Evolutionary conservation across 2,329 filamentous ascomycete genomes (phyloP).

Genomic region (Trichoderma breve): DNA sequence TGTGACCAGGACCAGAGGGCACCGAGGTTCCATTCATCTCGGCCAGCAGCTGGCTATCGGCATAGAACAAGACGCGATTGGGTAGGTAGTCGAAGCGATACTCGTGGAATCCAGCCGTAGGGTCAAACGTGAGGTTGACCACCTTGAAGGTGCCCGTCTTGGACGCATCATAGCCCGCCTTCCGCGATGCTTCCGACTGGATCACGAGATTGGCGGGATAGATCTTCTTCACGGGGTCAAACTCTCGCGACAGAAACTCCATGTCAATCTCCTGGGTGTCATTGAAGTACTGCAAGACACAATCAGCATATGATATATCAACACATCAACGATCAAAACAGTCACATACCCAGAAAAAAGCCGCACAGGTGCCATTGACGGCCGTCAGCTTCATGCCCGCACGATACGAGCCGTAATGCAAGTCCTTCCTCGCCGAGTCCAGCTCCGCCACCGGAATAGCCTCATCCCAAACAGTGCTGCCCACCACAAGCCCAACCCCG

Average conservation of each 20-base stretch:
- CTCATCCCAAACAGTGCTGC: conserved; percentile 43
- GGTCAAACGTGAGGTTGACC: conserved; percentile 63
- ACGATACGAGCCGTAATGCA: conserved; percentile 69
- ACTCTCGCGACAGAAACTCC: conserved; percentile 71
- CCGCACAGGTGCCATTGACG: conserved; percentile 66
- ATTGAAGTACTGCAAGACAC: conserved; percentile 63
- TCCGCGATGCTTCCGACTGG: conserved; percentile 60
- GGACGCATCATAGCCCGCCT: conserved; percentile 61
- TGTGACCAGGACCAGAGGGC: conserved; percentile 60
- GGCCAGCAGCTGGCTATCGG: conserved; percentile 58
- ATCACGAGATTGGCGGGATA: conserved; percentile 72
- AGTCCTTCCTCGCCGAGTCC: conserved; percentile 57
- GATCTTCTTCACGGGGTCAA: conserved; percentile 47
- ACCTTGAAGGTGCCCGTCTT: conserved; percentile 57
- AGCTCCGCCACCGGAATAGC: conserved; percentile 64
- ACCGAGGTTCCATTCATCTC: conserved; percentile 56
- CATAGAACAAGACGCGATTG: conserved; percentile 64
- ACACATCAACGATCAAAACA: too few species aligned
- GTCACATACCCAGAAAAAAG: conserved; percentile 78
- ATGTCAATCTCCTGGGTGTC: conserved; percentile 80
- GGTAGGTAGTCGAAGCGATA: conserved; percentile 75
- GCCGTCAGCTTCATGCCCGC: conserved; percentile 63
- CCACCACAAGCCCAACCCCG: conserved; percentile 54
- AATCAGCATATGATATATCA: not conserved
- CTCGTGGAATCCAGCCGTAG: conserved; percentile 66